These are phyloP conservation scores for Ophiostoma sp. DNA, from an alignment of 2,329 filamentous ascomycete species.

Conservation along the genomic window DNA sequence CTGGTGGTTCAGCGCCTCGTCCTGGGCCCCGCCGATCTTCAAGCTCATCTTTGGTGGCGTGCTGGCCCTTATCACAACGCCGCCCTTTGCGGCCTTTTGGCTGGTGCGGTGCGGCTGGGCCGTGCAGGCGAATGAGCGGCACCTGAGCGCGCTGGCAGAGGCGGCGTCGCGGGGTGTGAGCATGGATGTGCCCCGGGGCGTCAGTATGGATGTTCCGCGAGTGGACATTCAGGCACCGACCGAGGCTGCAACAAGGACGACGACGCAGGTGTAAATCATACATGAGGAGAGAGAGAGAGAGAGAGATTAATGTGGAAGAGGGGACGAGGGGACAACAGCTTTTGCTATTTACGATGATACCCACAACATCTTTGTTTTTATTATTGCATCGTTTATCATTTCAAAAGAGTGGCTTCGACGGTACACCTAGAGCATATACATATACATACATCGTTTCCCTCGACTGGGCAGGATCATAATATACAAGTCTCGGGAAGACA, in stretches of 20 bases:
- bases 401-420: not conserved
- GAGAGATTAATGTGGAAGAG: not conserved
- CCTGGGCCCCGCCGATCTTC: slow-evolving; percentile 52
- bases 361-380: slow-evolving; percentile 10
- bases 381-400: not conserved
- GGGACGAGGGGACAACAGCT: not conserved
- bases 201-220: not conserved
- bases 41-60: slow-evolving; percentile 51
- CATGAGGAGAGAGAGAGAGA: not conserved
- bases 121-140: slow-evolving; percentile 30
- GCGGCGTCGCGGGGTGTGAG: not conserved
- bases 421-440: not conserved
- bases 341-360: slow-evolving; percentile 19
- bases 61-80: slow-evolving; percentile 49
- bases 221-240: not conserved
- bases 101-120: slow-evolving; percentile 51
- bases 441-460: not conserved
- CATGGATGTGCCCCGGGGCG: not conserved
- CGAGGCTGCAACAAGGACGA: not conserved
- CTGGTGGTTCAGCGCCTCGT: slow-evolving; percentile 43
- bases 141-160: slow-evolving; percentile 19
- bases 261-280: not conserved
- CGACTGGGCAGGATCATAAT: not conserved
- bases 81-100: slow-evolving; percentile 52
- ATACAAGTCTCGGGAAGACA: not conserved